Base-by-base conservation (phyloP, 345 rosid species). In the Citrus hindsii region DNA sequence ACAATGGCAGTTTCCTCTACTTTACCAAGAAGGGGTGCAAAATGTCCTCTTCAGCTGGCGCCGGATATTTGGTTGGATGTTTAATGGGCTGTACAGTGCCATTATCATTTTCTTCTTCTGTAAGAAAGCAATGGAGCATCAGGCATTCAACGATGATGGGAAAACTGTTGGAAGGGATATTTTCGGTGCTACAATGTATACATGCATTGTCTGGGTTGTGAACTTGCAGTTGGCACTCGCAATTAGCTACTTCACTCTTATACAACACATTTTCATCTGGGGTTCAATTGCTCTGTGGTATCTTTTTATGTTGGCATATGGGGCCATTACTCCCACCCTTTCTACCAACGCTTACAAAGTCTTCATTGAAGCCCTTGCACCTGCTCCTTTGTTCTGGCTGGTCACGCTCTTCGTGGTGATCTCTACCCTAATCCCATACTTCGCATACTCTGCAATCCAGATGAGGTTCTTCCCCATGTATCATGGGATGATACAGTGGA, bases 1-100 rank as follows among this genome's bases (percentile, higher is more conserved):
- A 79, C n/a, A 35, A 35, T 82, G 27, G 74, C 93, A 95, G 99
- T 95, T 92, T 78, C 99, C 99, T 2, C 66, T 88, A 32, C 81
- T 95, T 76, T 95, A 95, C 88, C 98, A 93, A 89, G 93, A 93
- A 88, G 99, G 98, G 63, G 90, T 93, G 59, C 93, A 92, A 79
- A 92, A 92, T 72, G 87, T 83, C 59, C 94, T 93, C 46, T 95
- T 95, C 85, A 87, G 93, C 81, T 95, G 99, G 99, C 77, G 86
- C 6, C 86, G 97, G 63, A 89, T 95, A 64, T 12, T 90, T 12
- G 84, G 91, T 42, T 95, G 98, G 99, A 89, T 95, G 94, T 81
- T 88, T 67, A 95, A 90, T 24, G 99, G 94, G 59, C 78, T 92
- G 77, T 80, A 77, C 78, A 91, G 88, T 63, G 92, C 91, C 8